Conservation (phyloP, 2,329 filamentous ascomycete genomes). For the Fulvia fulva region DNA sequence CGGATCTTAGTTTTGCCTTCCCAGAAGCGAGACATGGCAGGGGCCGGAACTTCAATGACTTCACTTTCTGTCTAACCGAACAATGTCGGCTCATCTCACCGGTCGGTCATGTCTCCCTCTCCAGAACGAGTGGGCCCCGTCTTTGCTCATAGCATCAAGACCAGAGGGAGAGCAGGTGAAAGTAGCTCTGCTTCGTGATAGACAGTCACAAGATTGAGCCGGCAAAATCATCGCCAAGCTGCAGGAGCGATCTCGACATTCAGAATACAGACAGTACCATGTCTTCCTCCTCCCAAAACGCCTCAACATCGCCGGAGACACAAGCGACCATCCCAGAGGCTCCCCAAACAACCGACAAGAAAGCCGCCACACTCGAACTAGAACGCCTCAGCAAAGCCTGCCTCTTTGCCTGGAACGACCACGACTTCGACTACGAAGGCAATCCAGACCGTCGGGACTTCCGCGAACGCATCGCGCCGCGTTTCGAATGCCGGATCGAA, state of each 20-base stretch:
- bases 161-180: no score
- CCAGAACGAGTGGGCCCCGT: no score
- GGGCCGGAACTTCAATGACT: background rate
- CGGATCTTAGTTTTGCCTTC: background rate
- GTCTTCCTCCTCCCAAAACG: background rate
- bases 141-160: no score
- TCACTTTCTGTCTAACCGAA: background rate
- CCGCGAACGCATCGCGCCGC: background rate
- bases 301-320: background rate
- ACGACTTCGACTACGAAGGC: constrained; percentile 1
- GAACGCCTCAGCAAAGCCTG: constrained; percentile 1
- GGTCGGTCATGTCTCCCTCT: no score
- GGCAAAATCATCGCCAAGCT: background rate
- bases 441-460: background rate
- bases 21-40: background rate
- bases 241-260: background rate
- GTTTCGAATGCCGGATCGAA: constrained; percentile 2
- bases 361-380: background rate
- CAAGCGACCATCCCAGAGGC: background rate
- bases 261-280: background rate
- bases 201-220: background rate
- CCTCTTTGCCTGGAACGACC: constrained; percentile 3
- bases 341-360: background rate
- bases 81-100: no score
- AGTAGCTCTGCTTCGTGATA: no score